Percentiles rank a stretch among this genome's conserved stretches.
Evolutionary conservation across 2,329 filamentous ascomycete genomes (phyloP).

Genomic region (Pseudonectria foliicola): DNA sequence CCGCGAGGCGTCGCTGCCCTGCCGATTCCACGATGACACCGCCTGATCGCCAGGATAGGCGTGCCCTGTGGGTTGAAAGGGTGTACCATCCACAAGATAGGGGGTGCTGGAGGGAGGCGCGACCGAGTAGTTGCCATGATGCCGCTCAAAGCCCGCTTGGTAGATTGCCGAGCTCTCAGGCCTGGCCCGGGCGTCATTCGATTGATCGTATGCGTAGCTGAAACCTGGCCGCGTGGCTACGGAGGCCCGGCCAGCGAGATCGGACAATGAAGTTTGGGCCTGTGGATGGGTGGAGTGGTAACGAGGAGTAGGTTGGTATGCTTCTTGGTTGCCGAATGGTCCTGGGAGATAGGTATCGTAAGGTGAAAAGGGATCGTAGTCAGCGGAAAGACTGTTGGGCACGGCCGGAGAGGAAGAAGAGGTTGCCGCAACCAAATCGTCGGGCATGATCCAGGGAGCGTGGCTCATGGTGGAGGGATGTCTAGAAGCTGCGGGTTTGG

Average conservation of each 20-base stretch:
- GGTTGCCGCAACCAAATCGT: constrained; percentile 30
- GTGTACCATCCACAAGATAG: constrained; percentile 15
- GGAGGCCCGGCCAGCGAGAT: constrained; percentile 12
- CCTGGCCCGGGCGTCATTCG: constrained; percentile 11
- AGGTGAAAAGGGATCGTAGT: constrained; percentile 44
- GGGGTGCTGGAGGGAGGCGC: constrained; percentile 10
- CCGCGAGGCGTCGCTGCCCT: constrained; percentile 18
- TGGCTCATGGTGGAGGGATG: constrained; percentile 33
- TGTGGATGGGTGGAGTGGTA: constrained; percentile 16
- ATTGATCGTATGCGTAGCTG: constrained; percentile 16
- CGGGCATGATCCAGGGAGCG: constrained; percentile 35
- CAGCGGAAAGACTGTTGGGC: constrained; percentile 39
- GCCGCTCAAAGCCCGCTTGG: constrained; percentile 13
- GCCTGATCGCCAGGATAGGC: constrained; percentile 9
- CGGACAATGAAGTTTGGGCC: constrained; percentile 10
- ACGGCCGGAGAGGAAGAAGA: constrained; percentile 31
- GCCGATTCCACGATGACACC: constrained; percentile 16
- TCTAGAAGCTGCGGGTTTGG: constrained; percentile 11
- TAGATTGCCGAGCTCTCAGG: constrained; percentile 15
- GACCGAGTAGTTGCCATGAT: constrained; percentile 10
- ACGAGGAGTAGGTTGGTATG: constrained; percentile 34
- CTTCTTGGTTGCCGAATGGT: constrained; percentile 37
- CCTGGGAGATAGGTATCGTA: constrained; percentile 36
- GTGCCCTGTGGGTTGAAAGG: constrained; percentile 14
- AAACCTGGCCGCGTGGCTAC: constrained; percentile 14